Base-by-base conservation (phyloP, 2,329 filamentous ascomycete genomes). In the Pseudocercospora vitis region DNA sequence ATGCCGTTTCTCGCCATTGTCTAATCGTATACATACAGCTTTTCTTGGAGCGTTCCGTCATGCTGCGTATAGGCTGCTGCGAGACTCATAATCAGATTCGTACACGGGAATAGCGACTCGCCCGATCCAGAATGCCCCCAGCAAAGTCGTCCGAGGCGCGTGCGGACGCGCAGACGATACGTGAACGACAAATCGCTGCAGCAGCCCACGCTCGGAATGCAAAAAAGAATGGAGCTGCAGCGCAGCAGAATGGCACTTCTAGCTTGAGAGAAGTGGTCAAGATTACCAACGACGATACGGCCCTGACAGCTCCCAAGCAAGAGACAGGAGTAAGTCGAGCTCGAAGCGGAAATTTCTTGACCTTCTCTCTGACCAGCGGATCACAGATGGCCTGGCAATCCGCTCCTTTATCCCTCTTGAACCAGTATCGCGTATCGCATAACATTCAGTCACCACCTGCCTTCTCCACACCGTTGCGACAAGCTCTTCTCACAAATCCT, bases 341-440 rank as follows among this genome's bases (percentile, higher is more conserved):
- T 14, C 29, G 12, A 7, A 2, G 24, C 4, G 14, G 21, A 3
- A 14, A 4, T 5, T 7, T 3, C 18, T 12, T 28, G 21, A 8
- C 12, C 24, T n/a, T 16, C 5, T 16, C 6, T 21, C 40, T 45
- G 18, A 45, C 23, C 11, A 6, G 9, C 11, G 3, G 9, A 9
- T 2, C 24, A 14, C 28, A 81, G 79, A 78, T 81, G 57, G 71
- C 85, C 68, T 91, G 88, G 88, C 74, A 80, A 14, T 80, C 81
- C 2, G 86, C 89, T 64, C 83, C 88, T 24, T 76, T 83, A 56
- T 74, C 82, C 45, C 76, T 87, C 44, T 82, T 94, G 46, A 86
- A 91, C 67, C 78, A 81, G 60, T 94, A 94, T 76, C 83, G 88
- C 59, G 82, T 87, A 68, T 81, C 87, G 60, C 85, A 91, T 75